Evolutionary conservation across 352 stramenopile species (phyloP).

Genomic region (Phytophthora capsici): DNA sequence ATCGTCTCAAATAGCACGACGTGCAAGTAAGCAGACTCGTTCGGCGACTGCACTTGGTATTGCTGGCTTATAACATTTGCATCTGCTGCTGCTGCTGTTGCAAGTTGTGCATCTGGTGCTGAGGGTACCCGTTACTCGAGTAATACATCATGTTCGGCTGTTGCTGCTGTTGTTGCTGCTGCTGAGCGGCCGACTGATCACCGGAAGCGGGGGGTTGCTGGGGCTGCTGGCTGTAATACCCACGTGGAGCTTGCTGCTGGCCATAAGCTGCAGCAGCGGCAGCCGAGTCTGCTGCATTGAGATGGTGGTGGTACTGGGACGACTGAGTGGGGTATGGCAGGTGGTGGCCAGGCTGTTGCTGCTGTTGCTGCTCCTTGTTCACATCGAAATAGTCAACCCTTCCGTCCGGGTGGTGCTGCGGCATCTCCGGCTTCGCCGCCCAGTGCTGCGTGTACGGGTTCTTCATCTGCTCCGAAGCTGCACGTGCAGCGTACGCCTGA

Average conservation of each 20-base stretch:
- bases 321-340: slow-evolving; percentile 53
- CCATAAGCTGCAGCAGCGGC: slow-evolving; percentile 60
- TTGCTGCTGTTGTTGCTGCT: slow-evolving; percentile 33
- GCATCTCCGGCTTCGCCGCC: slow-evolving; percentile 57
- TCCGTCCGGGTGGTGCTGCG: slow-evolving; percentile 44
- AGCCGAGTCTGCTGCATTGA: slow-evolving; percentile 66
- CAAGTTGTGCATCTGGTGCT: slow-evolving; percentile 81
- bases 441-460: slow-evolving; percentile 73
- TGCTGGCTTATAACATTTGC: slow-evolving; percentile 71
- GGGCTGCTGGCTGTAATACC: slow-evolving; percentile 64
- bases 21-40: slow-evolving; percentile 29
- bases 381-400: slow-evolving; percentile 79
- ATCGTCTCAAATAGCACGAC: slow-evolving; percentile 32
- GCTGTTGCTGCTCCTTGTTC: slow-evolving; percentile 66
- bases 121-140: slow-evolving; percentile 58
- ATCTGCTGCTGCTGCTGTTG: slow-evolving; percentile 55
- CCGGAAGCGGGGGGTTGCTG: slow-evolving; percentile 27
- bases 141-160: slow-evolving; percentile 79
- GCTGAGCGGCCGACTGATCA: slow-evolving; percentile 35
- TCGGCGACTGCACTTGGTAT: slow-evolving; percentile 20
- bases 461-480: slow-evolving; percentile 48
- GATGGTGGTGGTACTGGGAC: slow-evolving; percentile 76
- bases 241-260: slow-evolving; percentile 37
- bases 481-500: slow-evolving; percentile 27
- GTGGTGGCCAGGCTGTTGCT: slow-evolving; percentile 45